These are phyloP conservation scores for Silene latifolia DNA, from an alignment of 148 eudicot genomes.

Conservation along the genomic window DNA sequence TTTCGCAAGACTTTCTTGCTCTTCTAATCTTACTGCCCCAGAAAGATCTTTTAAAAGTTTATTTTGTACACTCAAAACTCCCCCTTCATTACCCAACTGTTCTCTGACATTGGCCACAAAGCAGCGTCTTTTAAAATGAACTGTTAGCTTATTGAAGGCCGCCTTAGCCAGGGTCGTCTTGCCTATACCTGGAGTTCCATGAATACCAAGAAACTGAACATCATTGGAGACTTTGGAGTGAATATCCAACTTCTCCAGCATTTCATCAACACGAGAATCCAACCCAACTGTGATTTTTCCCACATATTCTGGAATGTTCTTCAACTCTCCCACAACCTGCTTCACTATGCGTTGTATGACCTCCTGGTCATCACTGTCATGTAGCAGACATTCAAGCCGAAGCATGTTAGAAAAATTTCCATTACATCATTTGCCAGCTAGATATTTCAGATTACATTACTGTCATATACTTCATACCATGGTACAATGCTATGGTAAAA, in stretches of 20 bases:
- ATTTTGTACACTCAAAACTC: slow-evolving; percentile 23
- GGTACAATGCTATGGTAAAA: no score
- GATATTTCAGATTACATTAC: not conserved
- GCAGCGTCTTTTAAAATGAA: slow-evolving; percentile 35
- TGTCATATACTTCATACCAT: not conserved
- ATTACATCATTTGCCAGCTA: not conserved
- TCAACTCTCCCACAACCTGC: slow-evolving; percentile 39
- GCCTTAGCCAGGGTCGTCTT: slow-evolving; percentile 72
- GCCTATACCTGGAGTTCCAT: slow-evolving; percentile 62
- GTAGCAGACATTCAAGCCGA: not conserved
- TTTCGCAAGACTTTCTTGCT: slow-evolving; percentile 19
- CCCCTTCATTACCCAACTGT: slow-evolving; percentile 23
- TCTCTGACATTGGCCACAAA: slow-evolving; percentile 48
- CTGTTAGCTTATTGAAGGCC: slow-evolving; percentile 44
- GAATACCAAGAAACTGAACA: slow-evolving; percentile 40
- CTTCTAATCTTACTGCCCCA: not conserved
- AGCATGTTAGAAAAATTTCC: slow-evolving; percentile 11
- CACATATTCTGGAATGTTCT: slow-evolving; percentile 44
- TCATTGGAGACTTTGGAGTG: slow-evolving; percentile 19
- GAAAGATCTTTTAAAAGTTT: slow-evolving; percentile 33
- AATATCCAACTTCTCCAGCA: slow-evolving; percentile 27
- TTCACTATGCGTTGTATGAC: slow-evolving; percentile 36
- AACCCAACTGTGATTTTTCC: slow-evolving; percentile 43
- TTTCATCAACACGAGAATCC: slow-evolving; percentile 34
- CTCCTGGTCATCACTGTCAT: slow-evolving; percentile 32